Evolutionary conservation across 2,329 filamentous ascomycete genomes (phyloP).

Genomic region (Aureobasidium sp.): DNA sequence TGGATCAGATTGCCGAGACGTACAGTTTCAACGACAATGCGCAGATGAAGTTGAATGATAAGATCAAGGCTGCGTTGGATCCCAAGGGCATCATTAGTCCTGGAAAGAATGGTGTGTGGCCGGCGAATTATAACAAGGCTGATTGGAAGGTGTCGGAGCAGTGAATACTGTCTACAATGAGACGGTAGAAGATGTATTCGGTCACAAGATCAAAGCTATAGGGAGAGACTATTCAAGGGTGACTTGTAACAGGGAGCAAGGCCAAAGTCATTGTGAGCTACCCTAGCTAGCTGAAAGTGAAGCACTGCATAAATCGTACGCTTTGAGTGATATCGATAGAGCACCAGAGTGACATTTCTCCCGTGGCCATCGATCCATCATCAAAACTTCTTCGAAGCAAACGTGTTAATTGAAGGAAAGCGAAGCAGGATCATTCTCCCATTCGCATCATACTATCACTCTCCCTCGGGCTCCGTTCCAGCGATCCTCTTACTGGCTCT

Average conservation of each 20-base stretch:
- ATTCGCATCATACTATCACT: not conserved
- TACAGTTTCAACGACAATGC: conserved; percentile 39
- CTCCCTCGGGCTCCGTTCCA: not conserved
- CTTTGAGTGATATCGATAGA: not conserved
- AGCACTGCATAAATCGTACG: not conserved
- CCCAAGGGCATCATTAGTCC: conserved; percentile 43
- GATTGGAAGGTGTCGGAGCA: conserved; percentile 1
- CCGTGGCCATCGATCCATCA: too few species aligned
- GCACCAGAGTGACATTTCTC: not conserved
- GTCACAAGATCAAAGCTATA: not conserved
- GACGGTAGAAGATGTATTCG: not conserved
- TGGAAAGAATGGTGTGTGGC: conserved; percentile 44
- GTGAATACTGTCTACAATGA: not conserved
- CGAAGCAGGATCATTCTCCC: not conserved
- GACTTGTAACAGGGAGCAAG: not conserved
- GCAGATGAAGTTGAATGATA: conserved; percentile 38
- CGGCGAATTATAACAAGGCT: conserved; percentile 17
- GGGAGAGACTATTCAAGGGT: not conserved
- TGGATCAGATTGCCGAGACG: conserved; percentile 40
- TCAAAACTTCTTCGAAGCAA: too few species aligned
- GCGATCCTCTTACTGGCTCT: not conserved
- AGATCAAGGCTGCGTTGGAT: conserved; percentile 42
- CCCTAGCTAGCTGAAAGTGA: not conserved
- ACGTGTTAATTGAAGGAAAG: not conserved
- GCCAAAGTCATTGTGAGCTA: not conserved